These are phyloP conservation scores for Trichoderma endophyticum DNA, from an alignment of 2,329 filamentous ascomycete genomes.

Conservation along the genomic window DNA sequence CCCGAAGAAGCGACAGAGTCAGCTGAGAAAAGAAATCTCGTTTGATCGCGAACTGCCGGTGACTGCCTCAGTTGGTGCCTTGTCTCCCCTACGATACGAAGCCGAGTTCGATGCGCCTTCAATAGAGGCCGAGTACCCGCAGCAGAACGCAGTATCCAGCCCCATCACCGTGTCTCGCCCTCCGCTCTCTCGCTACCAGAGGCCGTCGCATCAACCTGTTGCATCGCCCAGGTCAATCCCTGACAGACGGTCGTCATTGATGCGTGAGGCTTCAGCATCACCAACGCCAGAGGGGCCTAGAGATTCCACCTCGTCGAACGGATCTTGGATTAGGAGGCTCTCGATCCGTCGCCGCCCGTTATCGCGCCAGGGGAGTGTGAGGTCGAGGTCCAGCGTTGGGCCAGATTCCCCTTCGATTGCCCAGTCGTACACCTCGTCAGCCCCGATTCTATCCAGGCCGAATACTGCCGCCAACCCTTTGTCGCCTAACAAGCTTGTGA, in stretches of 20 bases:
- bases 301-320: constrained; percentile 58
- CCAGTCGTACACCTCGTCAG: constrained; percentile 64
- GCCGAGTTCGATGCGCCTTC: constrained; percentile 40
- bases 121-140: constrained; percentile 31
- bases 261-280: constrained; percentile 35
- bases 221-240: constrained; percentile 39
- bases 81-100: constrained; percentile 40
- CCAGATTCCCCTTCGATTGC: constrained; percentile 64
- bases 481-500: constrained; percentile 73
- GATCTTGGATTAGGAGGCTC: constrained; percentile 71
- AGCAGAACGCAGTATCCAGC: constrained; percentile 30
- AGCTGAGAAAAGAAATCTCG: constrained; percentile 32
- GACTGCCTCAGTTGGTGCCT: constrained; percentile 27
- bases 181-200: constrained; percentile 38
- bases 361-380: constrained; percentile 61
- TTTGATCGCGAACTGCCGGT: constrained; percentile 36
- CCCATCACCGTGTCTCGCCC: constrained; percentile 33
- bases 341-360: constrained; percentile 65
- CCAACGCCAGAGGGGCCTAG: constrained; percentile 45
- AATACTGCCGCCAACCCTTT: constrained; percentile 41
- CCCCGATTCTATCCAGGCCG: constrained; percentile 55
- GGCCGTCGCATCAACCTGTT: constrained; percentile 36
- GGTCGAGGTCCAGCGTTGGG: constrained; percentile 63
- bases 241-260: constrained; percentile 44
- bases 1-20: constrained; percentile 29